Evolutionary conservation across 345 rosid genomes (phyloP).

Genomic region (Arabidopsis suecica): DNA sequence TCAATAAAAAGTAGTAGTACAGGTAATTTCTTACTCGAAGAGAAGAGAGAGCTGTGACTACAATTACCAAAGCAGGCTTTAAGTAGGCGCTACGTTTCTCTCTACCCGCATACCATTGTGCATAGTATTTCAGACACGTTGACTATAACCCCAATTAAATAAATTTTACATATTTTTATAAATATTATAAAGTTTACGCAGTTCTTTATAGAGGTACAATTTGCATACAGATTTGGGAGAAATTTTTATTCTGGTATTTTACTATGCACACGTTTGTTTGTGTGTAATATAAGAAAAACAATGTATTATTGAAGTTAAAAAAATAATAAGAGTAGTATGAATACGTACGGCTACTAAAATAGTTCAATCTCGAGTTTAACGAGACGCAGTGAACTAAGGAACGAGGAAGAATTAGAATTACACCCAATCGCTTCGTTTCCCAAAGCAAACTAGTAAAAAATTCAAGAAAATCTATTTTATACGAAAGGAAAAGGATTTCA

Average conservation of each 20-base stretch:
- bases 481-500: background rate
- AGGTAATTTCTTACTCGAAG: too few relatives aligned
- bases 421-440: slow-evolving; percentile 18
- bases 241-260: background rate
- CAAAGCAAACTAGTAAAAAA: slow-evolving; percentile 22
- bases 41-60: slow-evolving; percentile 4
- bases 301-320: background rate
- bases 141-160: background rate
- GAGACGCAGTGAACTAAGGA: slow-evolving; percentile 18
- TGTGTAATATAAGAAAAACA: background rate
- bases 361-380: slow-evolving; percentile 21
- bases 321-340: background rate
- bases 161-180: background rate
- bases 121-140: slow-evolving; percentile 6
- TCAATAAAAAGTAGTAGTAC: slow-evolving; percentile 7
- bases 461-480: background rate
- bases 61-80: slow-evolving; percentile 40
- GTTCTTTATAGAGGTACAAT: background rate
- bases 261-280: background rate
- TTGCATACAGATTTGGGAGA: slow-evolving; percentile 13
- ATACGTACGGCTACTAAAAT: background rate
- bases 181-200: background rate
- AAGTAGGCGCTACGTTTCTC: slow-evolving; percentile 38
- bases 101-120: background rate
- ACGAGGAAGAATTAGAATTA: slow-evolving; percentile 8